A percentile compares a stretch with the other conserved stretches of the same genome.
Evolutionary conservation across 495 filamentous ascomycete genomes (phyloP).

Genomic region (Lophium mytilinum): DNA sequence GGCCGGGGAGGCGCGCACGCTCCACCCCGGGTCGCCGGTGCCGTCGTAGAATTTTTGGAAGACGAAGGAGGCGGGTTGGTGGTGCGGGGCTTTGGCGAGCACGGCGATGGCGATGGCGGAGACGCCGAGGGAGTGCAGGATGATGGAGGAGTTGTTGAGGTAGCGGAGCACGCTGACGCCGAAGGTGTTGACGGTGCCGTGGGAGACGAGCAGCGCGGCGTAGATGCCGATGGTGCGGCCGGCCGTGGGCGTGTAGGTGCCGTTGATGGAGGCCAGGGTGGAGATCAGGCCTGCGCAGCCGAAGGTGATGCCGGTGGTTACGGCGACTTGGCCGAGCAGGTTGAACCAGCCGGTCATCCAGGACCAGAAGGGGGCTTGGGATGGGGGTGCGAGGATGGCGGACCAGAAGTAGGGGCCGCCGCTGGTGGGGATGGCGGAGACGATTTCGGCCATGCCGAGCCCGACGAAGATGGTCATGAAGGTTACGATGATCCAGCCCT

Average conservation of each 20-base stretch:
- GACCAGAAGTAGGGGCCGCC: conserved; percentile 64
- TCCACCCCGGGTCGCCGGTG: conserved; percentile 45
- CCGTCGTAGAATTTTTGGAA: conserved; percentile 53
- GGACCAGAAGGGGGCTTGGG: conserved; percentile 49
- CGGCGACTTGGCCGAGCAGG: conserved; percentile 41
- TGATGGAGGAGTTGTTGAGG: conserved; percentile 55
- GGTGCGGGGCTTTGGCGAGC: conserved; percentile 52
- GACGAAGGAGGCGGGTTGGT: conserved; percentile 52
- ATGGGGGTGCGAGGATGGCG: conserved; percentile 49
- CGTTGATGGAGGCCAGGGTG: conserved; percentile 49
- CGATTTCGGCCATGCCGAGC: conserved; percentile 57
- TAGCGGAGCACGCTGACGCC: conserved; percentile 49
- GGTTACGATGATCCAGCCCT: conserved; percentile 31
- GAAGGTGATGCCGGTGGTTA: conserved; percentile 61
- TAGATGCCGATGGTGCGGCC: conserved; percentile 55
- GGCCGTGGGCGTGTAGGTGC: conserved; percentile 42
- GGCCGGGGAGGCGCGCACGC: conserved; percentile 42
- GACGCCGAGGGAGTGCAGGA: conserved; percentile 52
- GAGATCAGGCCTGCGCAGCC: conserved; percentile 54
- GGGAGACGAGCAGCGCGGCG: conserved; percentile 50
- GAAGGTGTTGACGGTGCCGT: conserved; percentile 52
- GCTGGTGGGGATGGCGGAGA: conserved; percentile 54
- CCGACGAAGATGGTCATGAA: conserved; percentile 53
- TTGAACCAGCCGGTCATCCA: conserved; percentile 58
- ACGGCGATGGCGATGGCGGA: conserved; percentile 50